Evolutionary conservation across 1,284 basidiomycete species (phyloP).

Genomic region (Lentinula novae-zelandiae): DNA sequence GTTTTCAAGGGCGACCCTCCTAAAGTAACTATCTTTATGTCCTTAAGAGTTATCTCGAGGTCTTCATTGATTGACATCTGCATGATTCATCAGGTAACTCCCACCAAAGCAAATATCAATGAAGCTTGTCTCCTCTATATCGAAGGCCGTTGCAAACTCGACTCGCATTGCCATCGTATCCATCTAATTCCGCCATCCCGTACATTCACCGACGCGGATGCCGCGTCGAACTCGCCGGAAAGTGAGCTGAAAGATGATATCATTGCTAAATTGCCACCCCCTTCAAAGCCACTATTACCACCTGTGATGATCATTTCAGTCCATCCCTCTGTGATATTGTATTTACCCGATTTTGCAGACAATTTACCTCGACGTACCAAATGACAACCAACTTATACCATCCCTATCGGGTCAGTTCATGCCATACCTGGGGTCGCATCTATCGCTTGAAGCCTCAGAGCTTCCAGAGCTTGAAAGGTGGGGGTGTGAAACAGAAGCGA

Average conservation of each 20-base stretch:
- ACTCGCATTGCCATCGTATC: neutral
- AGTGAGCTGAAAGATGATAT: neutral
- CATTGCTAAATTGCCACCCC: neutral
- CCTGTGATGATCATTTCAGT: neutral
- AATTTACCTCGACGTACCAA: neutral
- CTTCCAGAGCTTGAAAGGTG: neutral
- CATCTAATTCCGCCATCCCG: neutral
- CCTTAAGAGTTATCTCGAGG: neutral
- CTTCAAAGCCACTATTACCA: neutral
- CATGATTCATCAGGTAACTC: neutral
- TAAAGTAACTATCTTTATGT: neutral
- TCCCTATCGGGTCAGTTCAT: neutral
- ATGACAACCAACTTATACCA: neutral
- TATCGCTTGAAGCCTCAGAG: neutral
- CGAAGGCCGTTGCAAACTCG: neutral
- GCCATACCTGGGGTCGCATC: neutral
- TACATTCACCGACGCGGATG: neutral
- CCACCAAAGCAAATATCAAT: neutral
- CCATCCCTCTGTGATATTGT: neutral
- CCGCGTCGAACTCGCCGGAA: neutral
- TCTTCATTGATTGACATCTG: neutral
- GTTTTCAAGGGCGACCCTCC: neutral
- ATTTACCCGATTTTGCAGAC: neutral
- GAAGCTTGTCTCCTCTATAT: neutral
- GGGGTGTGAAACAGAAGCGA: constrained; percentile 4